Evolutionary conservation across 495 filamentous ascomycete species (phyloP).

Genomic region (Xylaria grammica): DNA sequence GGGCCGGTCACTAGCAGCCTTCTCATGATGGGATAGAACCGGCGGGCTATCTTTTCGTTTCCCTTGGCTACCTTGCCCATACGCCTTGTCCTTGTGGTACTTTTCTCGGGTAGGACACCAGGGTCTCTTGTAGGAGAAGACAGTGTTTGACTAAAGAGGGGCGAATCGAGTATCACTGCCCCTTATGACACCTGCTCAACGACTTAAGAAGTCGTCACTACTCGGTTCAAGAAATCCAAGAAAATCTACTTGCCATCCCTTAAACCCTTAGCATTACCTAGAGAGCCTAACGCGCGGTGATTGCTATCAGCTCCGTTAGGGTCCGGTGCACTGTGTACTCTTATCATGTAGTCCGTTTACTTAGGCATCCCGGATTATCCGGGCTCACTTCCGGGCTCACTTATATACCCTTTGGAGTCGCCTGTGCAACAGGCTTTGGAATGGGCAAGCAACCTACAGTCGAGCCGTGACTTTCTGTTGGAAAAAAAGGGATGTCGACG

Average conservation of each 20-base stretch:
- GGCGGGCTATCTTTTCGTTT: slow-evolving; percentile 7
- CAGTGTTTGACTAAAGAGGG: neutral
- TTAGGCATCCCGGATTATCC: neutral
- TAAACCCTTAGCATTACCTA: neutral
- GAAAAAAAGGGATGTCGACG: neutral
- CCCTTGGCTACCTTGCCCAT: neutral
- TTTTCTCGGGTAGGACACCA: slow-evolving; percentile 13
- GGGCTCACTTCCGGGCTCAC: slow-evolving; percentile 8
- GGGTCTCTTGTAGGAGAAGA: slow-evolving; percentile 25
- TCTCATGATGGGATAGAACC: neutral
- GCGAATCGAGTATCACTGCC: neutral
- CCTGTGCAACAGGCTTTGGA: slow-evolving; percentile 5
- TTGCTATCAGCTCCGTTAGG: neutral
- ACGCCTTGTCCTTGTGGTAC: slow-evolving; percentile 1
- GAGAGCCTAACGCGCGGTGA: neutral
- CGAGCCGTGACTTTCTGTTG: neutral
- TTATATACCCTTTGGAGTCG: slow-evolving; percentile 13
- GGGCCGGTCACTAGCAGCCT: neutral
- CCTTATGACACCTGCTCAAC: neutral
- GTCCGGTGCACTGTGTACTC: slow-evolving; percentile 3
- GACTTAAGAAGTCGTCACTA: neutral
- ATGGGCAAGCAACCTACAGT: neutral
- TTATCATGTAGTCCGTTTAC: slow-evolving; percentile 1
- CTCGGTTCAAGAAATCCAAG: neutral
- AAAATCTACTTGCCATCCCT: neutral